A percentile compares a stretch with the other conserved stretches of the same genome.
phyloP scores from a whole-genome alignment of 768 basidiomycete species.

The Glaciozyma martinii region DNA sequence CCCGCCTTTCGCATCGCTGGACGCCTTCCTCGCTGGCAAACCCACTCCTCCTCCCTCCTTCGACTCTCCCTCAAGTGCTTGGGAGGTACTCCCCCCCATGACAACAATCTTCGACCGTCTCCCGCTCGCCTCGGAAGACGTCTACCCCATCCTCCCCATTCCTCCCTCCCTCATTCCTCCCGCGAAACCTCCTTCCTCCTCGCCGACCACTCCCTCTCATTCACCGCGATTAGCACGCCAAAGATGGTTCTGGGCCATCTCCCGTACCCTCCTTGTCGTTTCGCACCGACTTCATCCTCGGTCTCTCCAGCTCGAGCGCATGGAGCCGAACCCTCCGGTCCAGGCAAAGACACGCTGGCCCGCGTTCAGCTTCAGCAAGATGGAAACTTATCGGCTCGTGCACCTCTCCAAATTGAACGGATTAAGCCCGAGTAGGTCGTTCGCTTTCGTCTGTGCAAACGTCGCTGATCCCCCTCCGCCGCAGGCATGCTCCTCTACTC shows the following conservation, averaged over 20 bases:
- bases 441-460: too few species aligned
- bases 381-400: too few species aligned
- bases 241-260: background rate
- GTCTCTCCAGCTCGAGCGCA: too few species aligned
- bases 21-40: background rate
- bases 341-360: too few species aligned
- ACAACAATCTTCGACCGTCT: background rate
- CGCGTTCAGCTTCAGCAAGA: too few species aligned
- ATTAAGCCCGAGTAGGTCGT: too few species aligned
- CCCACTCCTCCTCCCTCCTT: background rate
- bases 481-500: constrained; percentile 28
- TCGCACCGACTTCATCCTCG: too few species aligned
- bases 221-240: background rate
- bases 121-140: background rate
- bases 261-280: background rate
- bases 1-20: background rate
- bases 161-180: background rate
- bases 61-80: background rate
- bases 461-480: background rate
- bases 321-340: too few species aligned
- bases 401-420: too few species aligned
- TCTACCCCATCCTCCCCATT: background rate
- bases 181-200: background rate
- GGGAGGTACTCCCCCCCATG: background rate
- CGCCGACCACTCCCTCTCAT: background rate